Base-by-base conservation (phyloP, 805 yeast genomes). In the Saccharomycopsis olivae region DNA sequence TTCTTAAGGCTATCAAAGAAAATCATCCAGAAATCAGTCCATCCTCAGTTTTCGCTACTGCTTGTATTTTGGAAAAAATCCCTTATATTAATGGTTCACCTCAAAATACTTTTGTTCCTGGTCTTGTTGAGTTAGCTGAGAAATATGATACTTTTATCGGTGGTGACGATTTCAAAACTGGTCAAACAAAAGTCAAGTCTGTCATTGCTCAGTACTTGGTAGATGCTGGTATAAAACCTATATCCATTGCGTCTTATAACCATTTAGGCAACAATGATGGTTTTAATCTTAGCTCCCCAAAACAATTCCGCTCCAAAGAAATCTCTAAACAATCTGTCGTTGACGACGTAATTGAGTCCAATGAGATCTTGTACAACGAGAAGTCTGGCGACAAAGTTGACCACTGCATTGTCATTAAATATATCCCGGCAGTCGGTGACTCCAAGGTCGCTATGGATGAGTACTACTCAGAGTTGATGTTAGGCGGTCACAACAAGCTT, bases 371-470 rank as follows among this genome's bases (percentile, higher is more conserved):
- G 49, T 88, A 87, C 71, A 83, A 85, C 56, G 78, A 83, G 36
- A 76, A 83, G 61, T 56, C 66, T 33, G 95, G 95, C 36, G 70
- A 75, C 48, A 71, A 69, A 47, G 81, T 89, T 47, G 96, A 88
- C 56, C 97, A 88, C 62, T 82, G 94, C 64, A 88, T 88, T 59
- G 96, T 88, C 46, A 88, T 88, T 68, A 88, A 88, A 66, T 87
- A 88, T 61, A 65, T 89, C 58, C 82, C 84, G 41, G 96, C 96
- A 6, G 96, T 88, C 36, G 95, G 95, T 29, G 97, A 88, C 62
- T 78, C 92, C 49, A 88, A 88, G 68, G 95, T 88, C 49, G 97
- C 97, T 39, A 89, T 88, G 96, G 97, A 88, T 62, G 96, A 89
- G 66, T 88, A 88, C 66, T 86, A 89, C 67, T 81, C 94, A 41